Evolutionary conservation across 371 early-diverging fungal genomes (phyloP).

Genomic region (Rhizomucor miehei): DNA sequence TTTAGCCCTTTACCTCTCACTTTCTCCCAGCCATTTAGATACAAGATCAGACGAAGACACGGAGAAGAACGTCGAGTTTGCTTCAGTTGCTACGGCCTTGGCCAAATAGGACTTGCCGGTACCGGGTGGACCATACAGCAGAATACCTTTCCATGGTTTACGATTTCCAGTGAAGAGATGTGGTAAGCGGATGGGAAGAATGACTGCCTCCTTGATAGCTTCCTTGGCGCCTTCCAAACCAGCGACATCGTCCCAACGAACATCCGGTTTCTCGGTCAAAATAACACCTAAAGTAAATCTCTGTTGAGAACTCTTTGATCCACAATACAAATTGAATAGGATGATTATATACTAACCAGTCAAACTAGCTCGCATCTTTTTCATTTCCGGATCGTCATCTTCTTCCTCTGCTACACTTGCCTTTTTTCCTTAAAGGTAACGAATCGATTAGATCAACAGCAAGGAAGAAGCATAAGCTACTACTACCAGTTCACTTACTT

Average conservation of each 20-base stretch:
- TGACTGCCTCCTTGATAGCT: slow-evolving; percentile 98
- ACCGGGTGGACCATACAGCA: slow-evolving; percentile 98
- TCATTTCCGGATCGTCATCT: slow-evolving; percentile 87
- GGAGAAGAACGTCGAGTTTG: slow-evolving; percentile 93
- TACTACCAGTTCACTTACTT: slow-evolving; percentile 29
- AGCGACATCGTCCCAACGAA: slow-evolving; percentile 97
- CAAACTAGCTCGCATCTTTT: slow-evolving; percentile 82
- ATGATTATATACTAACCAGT: slow-evolving; percentile 38
- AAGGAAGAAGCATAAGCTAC: background rate
- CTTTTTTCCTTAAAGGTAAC: slow-evolving; percentile 28
- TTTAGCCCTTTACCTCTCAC: slow-evolving; percentile 90
- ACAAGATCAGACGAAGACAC: slow-evolving; percentile 95
- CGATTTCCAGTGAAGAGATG: slow-evolving; percentile 94
- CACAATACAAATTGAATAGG: background rate
- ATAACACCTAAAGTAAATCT: slow-evolving; percentile 75
- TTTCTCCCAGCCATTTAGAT: slow-evolving; percentile 98
- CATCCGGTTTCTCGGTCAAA: slow-evolving; percentile 92
- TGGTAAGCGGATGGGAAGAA: slow-evolving; percentile 96
- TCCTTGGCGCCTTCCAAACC: slow-evolving; percentile 98
- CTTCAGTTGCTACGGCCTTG: slow-evolving; percentile 97
- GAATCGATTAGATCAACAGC: background rate
- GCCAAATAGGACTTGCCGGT: slow-evolving; percentile 98
- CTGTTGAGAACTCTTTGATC: slow-evolving; percentile 3
- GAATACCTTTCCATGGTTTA: slow-evolving; percentile 96
- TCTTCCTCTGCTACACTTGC: slow-evolving; percentile 45